Evolutionary conservation across 1,284 basidiomycete species (phyloP).

Genomic region (Boletus smithii): DNA sequence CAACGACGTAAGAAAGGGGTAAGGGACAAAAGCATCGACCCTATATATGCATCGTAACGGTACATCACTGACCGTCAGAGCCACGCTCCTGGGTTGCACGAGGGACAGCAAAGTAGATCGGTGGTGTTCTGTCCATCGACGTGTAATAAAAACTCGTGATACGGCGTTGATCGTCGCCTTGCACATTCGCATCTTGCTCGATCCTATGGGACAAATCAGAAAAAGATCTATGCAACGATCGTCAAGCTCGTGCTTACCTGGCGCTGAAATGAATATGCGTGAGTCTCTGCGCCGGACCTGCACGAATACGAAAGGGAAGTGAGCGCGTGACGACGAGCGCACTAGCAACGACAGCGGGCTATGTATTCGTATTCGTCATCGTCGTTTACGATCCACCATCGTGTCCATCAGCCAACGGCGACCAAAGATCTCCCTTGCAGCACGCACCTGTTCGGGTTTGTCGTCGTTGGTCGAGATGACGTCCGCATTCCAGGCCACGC

Average conservation of each 20-base stretch:
- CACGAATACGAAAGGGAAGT: conserved; percentile 45
- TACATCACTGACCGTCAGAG: conserved; percentile 8
- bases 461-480: conserved; percentile 31
- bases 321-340: conserved; percentile 41
- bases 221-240: not conserved
- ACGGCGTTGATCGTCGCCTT: conserved; percentile 28
- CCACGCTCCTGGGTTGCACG: conserved; percentile 6
- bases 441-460: conserved; percentile 20
- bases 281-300: conserved; percentile 37
- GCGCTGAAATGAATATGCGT: conserved; percentile 42
- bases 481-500: conserved; percentile 37
- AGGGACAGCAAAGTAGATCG: conserved; percentile 35
- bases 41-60: not conserved
- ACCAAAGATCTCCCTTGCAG: not conserved
- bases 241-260: conserved; percentile 36
- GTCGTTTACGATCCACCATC: not conserved
- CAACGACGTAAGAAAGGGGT: no score
- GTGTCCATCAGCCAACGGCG: not conserved
- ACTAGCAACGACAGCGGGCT: conserved; percentile 43
- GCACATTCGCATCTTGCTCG: conserved; percentile 23
- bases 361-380: no score
- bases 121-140: conserved; percentile 34
- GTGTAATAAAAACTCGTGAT: conserved; percentile 41
- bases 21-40: no score
- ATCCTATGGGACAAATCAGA: conserved; percentile 29